Percentiles rank a stretch among this genome's conserved stretches.
These are phyloP conservation scores for Apiotrichum domesticum DNA, from an alignment of 1,284 basidiomycete genomes.

Conservation along the genomic window DNA sequence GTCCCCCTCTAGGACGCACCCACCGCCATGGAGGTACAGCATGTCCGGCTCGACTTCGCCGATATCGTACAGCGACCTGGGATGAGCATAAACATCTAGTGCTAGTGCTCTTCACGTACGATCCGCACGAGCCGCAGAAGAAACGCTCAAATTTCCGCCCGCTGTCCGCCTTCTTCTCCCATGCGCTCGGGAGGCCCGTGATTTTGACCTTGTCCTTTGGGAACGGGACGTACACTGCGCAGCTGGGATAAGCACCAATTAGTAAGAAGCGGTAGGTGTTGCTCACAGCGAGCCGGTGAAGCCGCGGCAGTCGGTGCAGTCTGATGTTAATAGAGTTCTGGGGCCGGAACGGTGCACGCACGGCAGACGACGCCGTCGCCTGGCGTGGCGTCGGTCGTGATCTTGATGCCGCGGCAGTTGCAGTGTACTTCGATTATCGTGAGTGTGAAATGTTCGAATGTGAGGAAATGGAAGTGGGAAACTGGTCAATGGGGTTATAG, in stretches of 20 bases:
- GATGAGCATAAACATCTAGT: neutral
- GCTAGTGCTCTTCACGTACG: neutral
- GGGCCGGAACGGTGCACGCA: neutral
- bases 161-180: neutral
- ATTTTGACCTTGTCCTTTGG: neutral
- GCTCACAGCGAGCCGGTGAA: neutral
- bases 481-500: too few species aligned
- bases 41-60: neutral
- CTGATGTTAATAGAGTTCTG: neutral
- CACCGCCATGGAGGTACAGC: neutral
- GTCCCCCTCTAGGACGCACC: neutral
- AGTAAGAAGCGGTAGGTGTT: neutral
- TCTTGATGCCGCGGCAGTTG: neutral
- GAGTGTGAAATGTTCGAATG: neutral
- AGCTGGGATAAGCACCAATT: neutral
- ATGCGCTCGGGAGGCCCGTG: neutral
- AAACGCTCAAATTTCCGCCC: neutral
- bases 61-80: neutral
- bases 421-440: neutral
- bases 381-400: neutral
- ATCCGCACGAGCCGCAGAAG: neutral
- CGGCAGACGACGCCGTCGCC: neutral
- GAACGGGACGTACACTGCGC: neutral
- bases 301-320: neutral
- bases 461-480: too few species aligned